phyloP scores from a whole-genome alignment of 176 grass and related monocot genomes.

The Rhynchospora breviuscula region DNA sequence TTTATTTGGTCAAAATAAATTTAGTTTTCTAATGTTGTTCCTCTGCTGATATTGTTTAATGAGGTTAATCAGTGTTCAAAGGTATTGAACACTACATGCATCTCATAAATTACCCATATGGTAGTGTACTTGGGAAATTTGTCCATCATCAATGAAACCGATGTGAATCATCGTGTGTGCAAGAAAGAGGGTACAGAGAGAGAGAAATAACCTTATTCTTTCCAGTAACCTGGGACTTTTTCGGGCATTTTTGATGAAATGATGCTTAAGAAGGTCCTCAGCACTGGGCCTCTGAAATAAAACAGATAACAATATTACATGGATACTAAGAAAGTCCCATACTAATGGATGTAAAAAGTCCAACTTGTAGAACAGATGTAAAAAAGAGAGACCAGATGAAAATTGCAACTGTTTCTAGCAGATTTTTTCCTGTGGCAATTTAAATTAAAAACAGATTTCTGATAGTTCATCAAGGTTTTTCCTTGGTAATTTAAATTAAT shows the following conservation, averaged over 20 bases:
- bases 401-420: too few species aligned
- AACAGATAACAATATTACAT: constrained; percentile 29
- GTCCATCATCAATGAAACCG: neutral
- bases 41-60: neutral
- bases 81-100: neutral
- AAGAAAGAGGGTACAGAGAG: neutral
- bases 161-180: neutral
- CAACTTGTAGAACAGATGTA: too few species aligned
- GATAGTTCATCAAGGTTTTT: too few species aligned
- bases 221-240: constrained; percentile 85
- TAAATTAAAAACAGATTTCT: too few species aligned
- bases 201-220: constrained; percentile 76
- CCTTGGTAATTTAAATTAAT: too few species aligned
- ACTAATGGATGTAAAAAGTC: too few species aligned
- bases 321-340: neutral
- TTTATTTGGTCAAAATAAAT: constrained; percentile 1
- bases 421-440: too few species aligned
- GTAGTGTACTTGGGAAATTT: neutral
- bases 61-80: neutral
- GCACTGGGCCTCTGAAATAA: constrained; percentile 76
- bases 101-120: neutral
- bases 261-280: constrained; percentile 95
- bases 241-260: constrained; percentile 91
- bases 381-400: too few species aligned
- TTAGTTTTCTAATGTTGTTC: neutral